These are phyloP conservation scores for Mesembryanthemum crystallinum DNA, from an alignment of 148 eudicot species.

Conservation along the genomic window DNA sequence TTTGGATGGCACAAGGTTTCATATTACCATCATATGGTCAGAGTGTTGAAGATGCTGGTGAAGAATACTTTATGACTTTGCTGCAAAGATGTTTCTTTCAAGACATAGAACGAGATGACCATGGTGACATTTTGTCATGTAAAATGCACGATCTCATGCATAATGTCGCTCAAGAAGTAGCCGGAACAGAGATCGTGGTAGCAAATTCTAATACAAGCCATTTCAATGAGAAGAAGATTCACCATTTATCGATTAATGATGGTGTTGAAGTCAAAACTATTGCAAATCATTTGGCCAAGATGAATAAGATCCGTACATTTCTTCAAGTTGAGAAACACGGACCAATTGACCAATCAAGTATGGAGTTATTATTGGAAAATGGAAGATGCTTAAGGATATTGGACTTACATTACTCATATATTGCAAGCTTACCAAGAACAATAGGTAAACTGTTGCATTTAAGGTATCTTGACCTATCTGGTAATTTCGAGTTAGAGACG, in stretches of 20 bases:
- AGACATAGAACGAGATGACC: background rate
- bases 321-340: background rate
- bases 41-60: constrained; percentile 20
- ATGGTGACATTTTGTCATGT: constrained; percentile 1
- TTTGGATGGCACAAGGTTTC: constrained; percentile 31
- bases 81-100: constrained; percentile 27
- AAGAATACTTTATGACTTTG: constrained; percentile 11
- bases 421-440: too few species aligned
- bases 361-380: background rate
- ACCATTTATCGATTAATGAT: background rate
- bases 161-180: constrained; percentile 8
- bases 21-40: background rate
- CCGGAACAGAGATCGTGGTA: background rate
- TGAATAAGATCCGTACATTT: constrained; percentile 1
- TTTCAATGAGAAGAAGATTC: background rate
- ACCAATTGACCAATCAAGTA: background rate
- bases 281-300: background rate
- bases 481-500: too few species aligned
- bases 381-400: background rate
- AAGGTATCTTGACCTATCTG: too few species aligned
- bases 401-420: background rate
- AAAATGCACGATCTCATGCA: constrained; percentile 27
- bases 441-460: too few species aligned
- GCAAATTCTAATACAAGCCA: too few species aligned
- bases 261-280: too few species aligned